These are phyloP conservation scores for Histomonas meleagridis DNA, from an alignment of 208 protist species.

Conservation along the genomic window DNA sequence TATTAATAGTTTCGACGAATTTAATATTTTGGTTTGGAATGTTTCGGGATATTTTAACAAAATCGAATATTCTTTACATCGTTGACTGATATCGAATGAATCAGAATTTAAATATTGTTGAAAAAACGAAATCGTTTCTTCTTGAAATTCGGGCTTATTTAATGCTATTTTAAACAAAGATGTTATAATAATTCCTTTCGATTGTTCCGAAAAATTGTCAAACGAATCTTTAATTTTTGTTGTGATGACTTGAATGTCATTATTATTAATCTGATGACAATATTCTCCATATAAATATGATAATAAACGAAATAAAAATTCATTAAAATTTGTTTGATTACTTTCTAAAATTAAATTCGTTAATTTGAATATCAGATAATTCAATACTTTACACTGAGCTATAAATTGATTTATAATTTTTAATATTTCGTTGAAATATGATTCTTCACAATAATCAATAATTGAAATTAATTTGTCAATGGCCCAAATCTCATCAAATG, in stretches of 20 bases:
- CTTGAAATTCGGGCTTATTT: neutral
- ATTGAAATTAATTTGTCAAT: neutral
- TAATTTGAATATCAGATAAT: neutral
- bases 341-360: neutral
- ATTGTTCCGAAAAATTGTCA: neutral
- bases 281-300: neutral
- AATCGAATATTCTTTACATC: neutral
- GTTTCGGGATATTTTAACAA: neutral
- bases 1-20: neutral
- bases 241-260: neutral
- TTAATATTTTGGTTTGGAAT: neutral
- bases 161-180: neutral
- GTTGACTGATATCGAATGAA: neutral
- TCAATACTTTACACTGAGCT: neutral
- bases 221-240: neutral
- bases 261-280: neutral
- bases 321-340: neutral
- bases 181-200: neutral
- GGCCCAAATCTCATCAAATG: neutral
- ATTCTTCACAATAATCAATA: neutral
- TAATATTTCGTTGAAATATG: neutral
- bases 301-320: neutral
- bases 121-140: neutral
- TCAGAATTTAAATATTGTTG: neutral
- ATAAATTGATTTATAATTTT: neutral